Evolutionary conservation across 257 asterid genomes (phyloP), one percentile per base, ranked within the genome.

Genomic region (Cynanchum wilfordii): DNA sequence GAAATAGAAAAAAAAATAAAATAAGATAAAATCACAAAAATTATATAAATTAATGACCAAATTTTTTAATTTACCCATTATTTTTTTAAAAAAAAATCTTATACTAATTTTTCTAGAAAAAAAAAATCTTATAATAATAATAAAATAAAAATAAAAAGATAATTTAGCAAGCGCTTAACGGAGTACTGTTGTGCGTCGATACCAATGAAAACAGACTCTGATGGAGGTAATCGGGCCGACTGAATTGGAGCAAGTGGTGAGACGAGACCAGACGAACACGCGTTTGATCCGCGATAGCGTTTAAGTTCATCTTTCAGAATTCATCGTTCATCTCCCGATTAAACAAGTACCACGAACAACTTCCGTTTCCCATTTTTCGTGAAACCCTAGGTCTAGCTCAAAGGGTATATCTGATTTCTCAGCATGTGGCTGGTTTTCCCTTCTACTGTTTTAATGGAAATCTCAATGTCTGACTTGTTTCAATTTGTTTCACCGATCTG

Each of bases 361-460:
- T n/a, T 44, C 58, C 58, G 1, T 20, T 20, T 52, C 25, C 68
- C 29, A 10, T 54, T 70, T 47, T 33, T 69, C 25, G 47, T 38
- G 54, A 75, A 76, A 59, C 66, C 79, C 70, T 76, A 33, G 71
- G 71, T 63, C 72, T 17, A 62, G 29, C 63, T 15, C 27, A 62
- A 76, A 30, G 25, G 58, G 12, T 29, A 47, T 68, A 49, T 6
- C 1, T 25, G 42, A 13, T 44, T 68, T 45, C 38, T 65, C n/a
- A 16, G 19, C 17, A 16, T 38, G 70, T 10, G 70, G 15, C 22
- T 50, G 71, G 36, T 27, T n/a, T 45, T 19, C 45, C 25, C 30
- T 24, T 9, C 49, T 20, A 27, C 29, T 15, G 20, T 69, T 62
- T 62, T 50, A 9, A 50, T 49, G 60, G 40, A 19, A 50, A 30